Percentiles rank a stretch among this genome's conserved stretches.
phyloP scores from a whole-genome alignment of 1,284 basidiomycete species.

The Pyrrhoderma noxium region DNA sequence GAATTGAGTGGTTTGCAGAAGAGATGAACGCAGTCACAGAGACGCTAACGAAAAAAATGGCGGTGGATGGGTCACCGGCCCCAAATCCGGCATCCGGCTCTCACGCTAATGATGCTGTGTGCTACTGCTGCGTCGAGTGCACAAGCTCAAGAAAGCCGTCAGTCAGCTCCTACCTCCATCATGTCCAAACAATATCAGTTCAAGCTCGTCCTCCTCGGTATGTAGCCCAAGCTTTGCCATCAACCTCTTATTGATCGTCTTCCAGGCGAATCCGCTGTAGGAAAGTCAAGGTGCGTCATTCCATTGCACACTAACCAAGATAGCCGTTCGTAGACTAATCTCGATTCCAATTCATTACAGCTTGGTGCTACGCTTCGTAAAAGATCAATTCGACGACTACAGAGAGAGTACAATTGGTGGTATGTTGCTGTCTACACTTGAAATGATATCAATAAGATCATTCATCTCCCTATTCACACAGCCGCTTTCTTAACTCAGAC shows the following conservation, averaged over 20 bases:
- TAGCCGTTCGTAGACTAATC: too few relatives aligned
- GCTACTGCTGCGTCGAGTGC: too few relatives aligned
- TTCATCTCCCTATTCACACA: slow-evolving; percentile 29
- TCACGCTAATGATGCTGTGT: too few relatives aligned
- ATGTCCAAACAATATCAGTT: slow-evolving; percentile 84
- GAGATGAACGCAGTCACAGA: not conserved
- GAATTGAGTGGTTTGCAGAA: slow-evolving; percentile 16
- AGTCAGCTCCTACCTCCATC: slow-evolving; percentile 24
- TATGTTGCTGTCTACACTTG: slow-evolving; percentile 29
- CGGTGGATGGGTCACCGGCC: too few relatives aligned
- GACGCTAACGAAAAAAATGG: too few relatives aligned
- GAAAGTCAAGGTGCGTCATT: slow-evolving; percentile 77
- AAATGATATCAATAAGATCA: slow-evolving; percentile 7
- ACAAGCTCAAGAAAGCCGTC: too few relatives aligned
- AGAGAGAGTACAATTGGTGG: slow-evolving; percentile 87
- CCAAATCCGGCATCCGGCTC: too few relatives aligned
- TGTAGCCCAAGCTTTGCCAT: slow-evolving; percentile 20
- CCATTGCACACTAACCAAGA: not conserved
- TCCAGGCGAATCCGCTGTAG: slow-evolving; percentile 91
- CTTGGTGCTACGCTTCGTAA: slow-evolving; percentile 91
- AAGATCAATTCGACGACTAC: slow-evolving; percentile 97
- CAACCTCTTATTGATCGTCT: slow-evolving; percentile 11
- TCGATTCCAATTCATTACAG: slow-evolving; percentile 41
- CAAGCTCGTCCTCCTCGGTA: slow-evolving; percentile 89
- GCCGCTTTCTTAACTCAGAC: slow-evolving; percentile 97